These are phyloP conservation scores for Psilocybe cyanescens DNA, from an alignment of 768 basidiomycete species.

Conservation along the genomic window DNA sequence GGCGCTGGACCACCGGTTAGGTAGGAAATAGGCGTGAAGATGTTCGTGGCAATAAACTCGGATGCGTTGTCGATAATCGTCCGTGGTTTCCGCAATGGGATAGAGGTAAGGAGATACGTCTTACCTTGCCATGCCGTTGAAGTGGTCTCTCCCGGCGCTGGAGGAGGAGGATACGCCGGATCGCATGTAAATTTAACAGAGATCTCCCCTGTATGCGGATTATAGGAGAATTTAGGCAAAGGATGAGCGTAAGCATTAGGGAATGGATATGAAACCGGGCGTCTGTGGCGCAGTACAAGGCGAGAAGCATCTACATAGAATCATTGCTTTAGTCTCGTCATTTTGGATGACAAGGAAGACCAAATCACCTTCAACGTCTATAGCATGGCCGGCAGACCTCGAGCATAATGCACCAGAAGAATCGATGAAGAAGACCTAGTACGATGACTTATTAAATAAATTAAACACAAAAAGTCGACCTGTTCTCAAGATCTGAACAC, in stretches of 20 bases:
- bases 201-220: slow-evolving; percentile 57
- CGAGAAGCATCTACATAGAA: slow-evolving; percentile 50
- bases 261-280: slow-evolving; percentile 76
- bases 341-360: background rate
- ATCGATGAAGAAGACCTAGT: slow-evolving; percentile 85
- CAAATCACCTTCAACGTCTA: slow-evolving; percentile 72
- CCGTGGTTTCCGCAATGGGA: slow-evolving; percentile 71
- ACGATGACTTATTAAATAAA: background rate
- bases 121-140: slow-evolving; percentile 60
- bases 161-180: slow-evolving; percentile 59
- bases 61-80: slow-evolving; percentile 75
- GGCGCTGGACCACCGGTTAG: slow-evolving; percentile 42
- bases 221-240: slow-evolving; percentile 71
- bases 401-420: slow-evolving; percentile 78
- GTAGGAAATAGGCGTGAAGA: slow-evolving; percentile 61
- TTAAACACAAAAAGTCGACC: background rate
- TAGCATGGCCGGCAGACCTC: slow-evolving; percentile 77
- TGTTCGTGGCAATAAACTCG: slow-evolving; percentile 61
- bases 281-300: slow-evolving; percentile 75
- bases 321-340: background rate
- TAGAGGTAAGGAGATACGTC: slow-evolving; percentile 63
- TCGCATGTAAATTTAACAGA: slow-evolving; percentile 62
- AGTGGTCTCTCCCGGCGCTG: slow-evolving; percentile 18
- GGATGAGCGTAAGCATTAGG: slow-evolving; percentile 81
- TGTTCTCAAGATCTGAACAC: background rate